Percentiles rank a stretch among this genome's conserved stretches.
Conservation (phyloP, 2,329 filamentous ascomycete species). For the Chalara sp. region DNA sequence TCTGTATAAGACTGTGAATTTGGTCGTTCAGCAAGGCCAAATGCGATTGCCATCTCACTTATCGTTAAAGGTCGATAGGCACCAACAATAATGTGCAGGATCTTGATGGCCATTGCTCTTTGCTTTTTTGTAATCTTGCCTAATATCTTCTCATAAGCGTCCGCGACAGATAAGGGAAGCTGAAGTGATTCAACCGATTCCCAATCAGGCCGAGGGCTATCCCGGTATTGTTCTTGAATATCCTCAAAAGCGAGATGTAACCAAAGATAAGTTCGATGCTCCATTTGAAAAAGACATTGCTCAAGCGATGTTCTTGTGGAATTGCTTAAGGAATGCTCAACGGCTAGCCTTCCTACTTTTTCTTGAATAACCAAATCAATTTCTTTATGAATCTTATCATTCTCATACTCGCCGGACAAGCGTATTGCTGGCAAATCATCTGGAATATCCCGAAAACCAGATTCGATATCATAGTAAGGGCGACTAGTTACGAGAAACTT, state of each 20-base stretch:
- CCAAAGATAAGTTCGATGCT: slow-evolving; percentile 12
- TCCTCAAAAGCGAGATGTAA: slow-evolving; percentile 5
- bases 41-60: neutral
- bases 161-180: slow-evolving; percentile 18
- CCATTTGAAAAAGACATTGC: neutral
- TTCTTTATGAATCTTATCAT: slow-evolving; percentile 7
- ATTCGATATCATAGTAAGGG: slow-evolving; percentile 26
- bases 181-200: neutral
- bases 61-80: slow-evolving; percentile 27
- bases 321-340: neutral
- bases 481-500: slow-evolving; percentile 32
- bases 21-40: no score
- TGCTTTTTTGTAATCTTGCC: slow-evolving; percentile 17
- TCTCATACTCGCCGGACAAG: slow-evolving; percentile 3
- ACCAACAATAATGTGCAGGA: slow-evolving; percentile 30
- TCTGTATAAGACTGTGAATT: neutral
- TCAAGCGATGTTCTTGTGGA: neutral
- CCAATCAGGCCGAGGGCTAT: neutral
- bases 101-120: slow-evolving; percentile 17
- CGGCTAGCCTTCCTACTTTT: neutral
- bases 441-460: neutral
- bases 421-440: neutral
- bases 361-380: slow-evolving; percentile 6
- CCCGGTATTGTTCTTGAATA: slow-evolving; percentile 3
- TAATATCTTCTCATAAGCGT: slow-evolving; percentile 31